Percentiles rank a stretch among this genome's conserved stretches.
These are phyloP conservation scores for Heritiera littoralis DNA, from an alignment of 345 rosid genomes.

Conservation along the genomic window DNA sequence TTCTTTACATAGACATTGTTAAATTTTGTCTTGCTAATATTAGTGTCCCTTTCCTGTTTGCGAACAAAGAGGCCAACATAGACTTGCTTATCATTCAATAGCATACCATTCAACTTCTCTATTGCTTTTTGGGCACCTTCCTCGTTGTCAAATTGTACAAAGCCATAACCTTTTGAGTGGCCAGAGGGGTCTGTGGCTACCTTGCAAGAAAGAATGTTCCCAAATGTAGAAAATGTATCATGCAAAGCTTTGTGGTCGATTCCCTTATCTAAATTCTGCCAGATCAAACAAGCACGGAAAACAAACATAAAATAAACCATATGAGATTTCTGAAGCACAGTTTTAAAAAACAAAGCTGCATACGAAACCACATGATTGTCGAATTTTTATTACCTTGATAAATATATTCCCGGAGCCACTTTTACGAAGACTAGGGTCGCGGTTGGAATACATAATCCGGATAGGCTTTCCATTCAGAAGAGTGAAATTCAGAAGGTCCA, in stretches of 20 bases:
- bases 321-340: not conserved
- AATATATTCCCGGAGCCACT: constrained; percentile 97
- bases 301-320: not conserved
- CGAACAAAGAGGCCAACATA: constrained; percentile 92
- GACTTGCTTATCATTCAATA: constrained; percentile 93
- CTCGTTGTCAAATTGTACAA: constrained; percentile 82
- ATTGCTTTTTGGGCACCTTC: constrained; percentile 83
- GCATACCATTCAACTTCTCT: constrained; percentile 83
- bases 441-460: constrained; percentile 87
- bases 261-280: constrained; percentile 81
- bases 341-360: not conserved
- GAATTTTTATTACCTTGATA: constrained; percentile 58
- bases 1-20: constrained; percentile 92
- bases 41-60: constrained; percentile 84
- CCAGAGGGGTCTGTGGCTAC: constrained; percentile 85
- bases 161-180: constrained; percentile 93
- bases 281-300: constrained; percentile 17
- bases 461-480: constrained; percentile 66
- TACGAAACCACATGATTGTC: not conserved
- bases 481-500: constrained; percentile 80
- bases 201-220: constrained; percentile 88
- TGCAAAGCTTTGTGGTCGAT: constrained; percentile 91
- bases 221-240: constrained; percentile 81
- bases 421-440: constrained; percentile 85
- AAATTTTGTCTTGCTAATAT: constrained; percentile 49